phyloP scores from a whole-genome alignment of 345 rosid genomes.

The Populus euphratica region DNA sequence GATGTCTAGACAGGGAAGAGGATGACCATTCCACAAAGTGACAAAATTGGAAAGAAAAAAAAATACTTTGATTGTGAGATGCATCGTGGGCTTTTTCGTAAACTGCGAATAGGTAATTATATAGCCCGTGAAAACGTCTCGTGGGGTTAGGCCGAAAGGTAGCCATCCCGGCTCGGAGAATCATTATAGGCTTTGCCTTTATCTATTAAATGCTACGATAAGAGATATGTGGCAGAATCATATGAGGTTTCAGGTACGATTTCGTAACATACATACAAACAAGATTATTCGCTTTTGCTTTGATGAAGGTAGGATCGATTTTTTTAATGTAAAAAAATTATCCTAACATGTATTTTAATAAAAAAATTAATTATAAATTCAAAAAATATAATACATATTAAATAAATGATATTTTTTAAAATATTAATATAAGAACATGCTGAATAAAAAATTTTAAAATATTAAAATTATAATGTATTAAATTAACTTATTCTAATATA shows the following conservation, averaged over 20 bases:
- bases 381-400: too few species aligned
- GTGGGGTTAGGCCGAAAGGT: conserved; percentile 28
- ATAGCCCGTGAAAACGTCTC: conserved; percentile 44
- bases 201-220: conserved; percentile 10
- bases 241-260: not conserved
- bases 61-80: conserved; percentile 14
- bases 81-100: conserved; percentile 24
- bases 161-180: conserved; percentile 15
- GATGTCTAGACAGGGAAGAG: not conserved
- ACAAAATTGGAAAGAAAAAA: conserved; percentile 23
- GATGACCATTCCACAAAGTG: conserved; percentile 16
- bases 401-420: too few species aligned
- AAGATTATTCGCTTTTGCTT: too few species aligned
- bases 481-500: too few species aligned
- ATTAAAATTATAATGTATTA: too few species aligned
- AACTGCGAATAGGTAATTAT: conserved; percentile 31
- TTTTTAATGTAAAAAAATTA: too few species aligned
- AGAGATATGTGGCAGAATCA: conserved; percentile 11
- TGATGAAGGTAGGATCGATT: too few species aligned
- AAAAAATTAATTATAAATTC: too few species aligned
- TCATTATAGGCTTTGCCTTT: conserved; percentile 23
- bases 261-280: not conserved
- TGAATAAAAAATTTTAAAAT: too few species aligned
- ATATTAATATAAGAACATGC: too few species aligned
- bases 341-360: too few species aligned